Conservation (phyloP, 768 basidiomycete species). For the Clitopilus passeckerianus region DNA sequence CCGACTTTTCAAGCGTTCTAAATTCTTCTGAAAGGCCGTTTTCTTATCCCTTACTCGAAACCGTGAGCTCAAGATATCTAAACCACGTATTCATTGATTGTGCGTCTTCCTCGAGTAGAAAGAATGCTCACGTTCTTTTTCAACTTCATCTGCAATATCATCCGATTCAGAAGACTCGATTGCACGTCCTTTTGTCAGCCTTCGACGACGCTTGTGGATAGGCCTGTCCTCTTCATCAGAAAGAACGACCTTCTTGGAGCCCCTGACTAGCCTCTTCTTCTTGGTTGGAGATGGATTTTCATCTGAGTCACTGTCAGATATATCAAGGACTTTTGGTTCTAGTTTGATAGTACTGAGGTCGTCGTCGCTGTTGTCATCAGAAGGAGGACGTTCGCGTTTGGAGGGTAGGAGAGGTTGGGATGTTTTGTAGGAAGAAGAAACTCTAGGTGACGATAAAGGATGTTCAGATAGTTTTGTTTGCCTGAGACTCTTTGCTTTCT, state of each 20-base stretch:
- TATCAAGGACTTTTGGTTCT: slow-evolving; percentile 23
- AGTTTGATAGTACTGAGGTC: slow-evolving; percentile 49
- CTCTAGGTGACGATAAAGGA: slow-evolving; percentile 20
- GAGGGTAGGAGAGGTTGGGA: not conserved
- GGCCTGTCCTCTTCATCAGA: slow-evolving; percentile 31
- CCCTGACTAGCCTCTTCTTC: slow-evolving; percentile 5
- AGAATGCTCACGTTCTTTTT: slow-evolving; percentile 43
- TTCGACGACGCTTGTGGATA: slow-evolving; percentile 27
- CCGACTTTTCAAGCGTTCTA: slow-evolving; percentile 66
- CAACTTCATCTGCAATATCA: slow-evolving; percentile 39
- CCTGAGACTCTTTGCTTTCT: slow-evolving; percentile 21
- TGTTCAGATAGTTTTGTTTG: slow-evolving; percentile 41
- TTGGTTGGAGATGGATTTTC: slow-evolving; percentile 5
- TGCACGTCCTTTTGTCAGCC: slow-evolving; percentile 33
- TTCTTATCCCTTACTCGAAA: slow-evolving; percentile 58
- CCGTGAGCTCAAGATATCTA: slow-evolving; percentile 62
- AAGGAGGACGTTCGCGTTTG: slow-evolving; percentile 10
- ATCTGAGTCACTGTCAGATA: slow-evolving; percentile 6
- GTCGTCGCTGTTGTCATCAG: slow-evolving; percentile 16
- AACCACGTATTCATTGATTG: not conserved
- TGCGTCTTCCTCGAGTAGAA: not conserved
- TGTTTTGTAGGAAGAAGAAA: slow-evolving; percentile 9
- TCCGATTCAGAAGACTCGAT: slow-evolving; percentile 33
- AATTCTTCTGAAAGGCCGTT: slow-evolving; percentile 54
- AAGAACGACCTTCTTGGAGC: slow-evolving; percentile 10